Evolutionary conservation across 2,329 filamentous ascomycete species (phyloP).

Genomic region (Aureobasidium leucospermi): DNA sequence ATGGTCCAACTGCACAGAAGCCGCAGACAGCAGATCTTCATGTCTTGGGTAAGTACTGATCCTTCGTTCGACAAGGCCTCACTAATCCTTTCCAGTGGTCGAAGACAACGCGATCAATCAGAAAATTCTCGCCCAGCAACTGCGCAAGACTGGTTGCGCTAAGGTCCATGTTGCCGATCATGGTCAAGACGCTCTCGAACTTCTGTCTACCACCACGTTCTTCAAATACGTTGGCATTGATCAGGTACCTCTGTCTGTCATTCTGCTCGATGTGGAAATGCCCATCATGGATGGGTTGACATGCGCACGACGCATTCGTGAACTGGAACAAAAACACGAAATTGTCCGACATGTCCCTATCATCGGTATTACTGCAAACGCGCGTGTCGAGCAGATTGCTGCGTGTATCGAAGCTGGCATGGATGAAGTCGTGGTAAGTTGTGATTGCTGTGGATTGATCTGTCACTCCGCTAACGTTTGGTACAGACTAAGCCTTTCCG

Average conservation of each 20-base stretch:
- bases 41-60: conserved; percentile 21
- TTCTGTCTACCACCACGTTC: conserved; percentile 23
- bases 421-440: conserved; percentile 32
- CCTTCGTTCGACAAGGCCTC: conserved; percentile 12
- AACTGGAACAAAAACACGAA: conserved; percentile 55
- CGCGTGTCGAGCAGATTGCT: conserved; percentile 65
- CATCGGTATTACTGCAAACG: conserved; percentile 75
- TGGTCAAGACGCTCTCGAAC: conserved; percentile 30
- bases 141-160: conserved; percentile 28
- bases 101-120: conserved; percentile 38
- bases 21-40: conserved; percentile 26
- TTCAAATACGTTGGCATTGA: neutral
- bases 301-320: conserved; percentile 61
- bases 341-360: conserved; percentile 63
- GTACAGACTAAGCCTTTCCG: conserved; percentile 30
- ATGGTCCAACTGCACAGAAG: conserved; percentile 31
- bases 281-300: conserved; percentile 75
- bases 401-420: conserved; percentile 14
- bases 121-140: conserved; percentile 31
- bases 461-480: neutral
- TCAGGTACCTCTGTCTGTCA: conserved; percentile 34
- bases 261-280: conserved; percentile 79
- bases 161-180: conserved; percentile 32
- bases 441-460: neutral
- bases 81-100: conserved; percentile 16